Conservation (phyloP, 768 basidiomycete species). For the Candolleomyces efflorescens region DNA sequence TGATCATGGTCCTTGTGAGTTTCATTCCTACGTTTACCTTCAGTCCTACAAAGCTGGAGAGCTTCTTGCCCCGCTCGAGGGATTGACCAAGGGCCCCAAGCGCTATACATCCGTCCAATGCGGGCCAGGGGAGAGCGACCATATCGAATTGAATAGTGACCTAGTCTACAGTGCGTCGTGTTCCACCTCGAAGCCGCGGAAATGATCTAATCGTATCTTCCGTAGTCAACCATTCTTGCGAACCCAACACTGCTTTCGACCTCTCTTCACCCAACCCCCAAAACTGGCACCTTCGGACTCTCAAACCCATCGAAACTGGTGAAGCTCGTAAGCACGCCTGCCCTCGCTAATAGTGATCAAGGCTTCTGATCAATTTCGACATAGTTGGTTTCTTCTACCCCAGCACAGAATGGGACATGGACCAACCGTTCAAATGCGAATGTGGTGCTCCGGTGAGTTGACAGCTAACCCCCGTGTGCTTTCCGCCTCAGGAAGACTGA, state of each 20-base stretch:
- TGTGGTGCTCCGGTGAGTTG: slow-evolving; percentile 40
- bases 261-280: slow-evolving; percentile 35
- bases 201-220: background rate
- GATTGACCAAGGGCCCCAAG: slow-evolving; percentile 28
- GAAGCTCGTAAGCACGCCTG: slow-evolving; percentile 30
- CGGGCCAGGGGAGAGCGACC: slow-evolving; percentile 39
- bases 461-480: background rate
- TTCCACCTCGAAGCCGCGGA: background rate
- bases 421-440: slow-evolving; percentile 51
- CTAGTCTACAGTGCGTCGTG: slow-evolving; percentile 47
- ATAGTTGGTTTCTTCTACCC: slow-evolving; percentile 61
- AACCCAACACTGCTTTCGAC: slow-evolving; percentile 54
- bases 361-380: slow-evolving; percentile 4
- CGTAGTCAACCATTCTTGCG: slow-evolving; percentile 60
- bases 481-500: background rate
- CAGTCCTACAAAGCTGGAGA: slow-evolving; percentile 37
- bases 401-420: slow-evolving; percentile 69
- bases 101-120: slow-evolving; percentile 53
- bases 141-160: slow-evolving; percentile 58
- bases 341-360: slow-evolving; percentile 16
- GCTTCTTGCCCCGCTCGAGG: slow-evolving; percentile 27
- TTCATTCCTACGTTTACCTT: background rate
- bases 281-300: slow-evolving; percentile 47
- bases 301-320: slow-evolving; percentile 34
- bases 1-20: background rate